Evolutionary conservation across 441 rosid species (phyloP), one percentile per base, ranked within the genome.

Genomic region (Erodium chrysanthum): DNA sequence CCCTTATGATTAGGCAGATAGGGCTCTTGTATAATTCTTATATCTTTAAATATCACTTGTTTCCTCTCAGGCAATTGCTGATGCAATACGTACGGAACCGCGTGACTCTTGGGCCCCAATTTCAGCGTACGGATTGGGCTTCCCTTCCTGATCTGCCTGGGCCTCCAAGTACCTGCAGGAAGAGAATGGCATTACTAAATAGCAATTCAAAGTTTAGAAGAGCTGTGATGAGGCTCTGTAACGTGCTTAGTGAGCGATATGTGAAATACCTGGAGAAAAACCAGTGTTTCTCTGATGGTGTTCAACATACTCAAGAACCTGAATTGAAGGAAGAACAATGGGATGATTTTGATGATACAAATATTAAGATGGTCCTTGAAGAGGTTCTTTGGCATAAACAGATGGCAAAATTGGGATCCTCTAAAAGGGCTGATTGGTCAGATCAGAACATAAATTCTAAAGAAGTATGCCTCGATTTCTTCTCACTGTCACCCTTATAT

Each of bases 281-380:
- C 46, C 90, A 84, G 60, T 76, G 29, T 40, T 70, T 71, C 44
- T 56, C 79, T 14, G 54, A 67, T 46, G 74, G 59, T 60, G 70
- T 62, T 66, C 82, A 81, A 69, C 66, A 71, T 70, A 76, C 75
- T 73, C 83, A 78, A 73, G 83, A 66, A 70, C 66, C 64, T 15
- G 74, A 70, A 74, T 77, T 65, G 72, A 82, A 76, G 76, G 90
- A 77, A 75, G 83, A 84, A 65, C 77, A 37, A 64, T 95, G 99
- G 99, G 99, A 92, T 84, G 91, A 90, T 83, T 92, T 92, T 77
- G 76, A 65, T 78, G 89, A 86, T 64, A 71, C 72, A 68, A 75
- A 70, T 77, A 74, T 87, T 78, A 81, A 81, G 75, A 80, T 77
- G 71, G 87, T 86, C 65, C 76, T 92, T 66, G 88, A 82, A 77